phyloP scores from a whole-genome alignment of 164 flowering plant genomes.

The Tinospora cordifolia region DNA sequence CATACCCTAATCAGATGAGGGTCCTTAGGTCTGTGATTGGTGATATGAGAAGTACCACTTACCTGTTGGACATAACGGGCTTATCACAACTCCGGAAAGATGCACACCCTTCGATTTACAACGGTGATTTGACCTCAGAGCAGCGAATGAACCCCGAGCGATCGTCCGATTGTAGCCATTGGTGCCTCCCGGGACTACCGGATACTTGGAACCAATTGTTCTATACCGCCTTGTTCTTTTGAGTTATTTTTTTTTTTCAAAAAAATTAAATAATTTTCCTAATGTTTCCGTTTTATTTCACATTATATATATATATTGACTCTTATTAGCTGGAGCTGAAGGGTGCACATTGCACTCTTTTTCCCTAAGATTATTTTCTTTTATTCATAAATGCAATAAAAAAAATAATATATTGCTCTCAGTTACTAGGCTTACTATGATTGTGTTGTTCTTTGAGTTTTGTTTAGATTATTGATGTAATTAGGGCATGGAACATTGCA shows the following conservation, averaged over 20 bases:
- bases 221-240: slow-evolving; percentile 53
- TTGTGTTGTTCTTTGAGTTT: too few species aligned
- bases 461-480: too few species aligned
- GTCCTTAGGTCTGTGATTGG: slow-evolving; percentile 43
- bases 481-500: too few species aligned
- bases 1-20: slow-evolving; percentile 59
- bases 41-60: slow-evolving; percentile 45
- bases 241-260: slow-evolving; percentile 1
- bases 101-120: slow-evolving; percentile 83
- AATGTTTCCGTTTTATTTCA: too few species aligned
- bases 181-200: slow-evolving; percentile 98
- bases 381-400: not conserved
- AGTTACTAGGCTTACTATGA: not conserved
- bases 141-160: slow-evolving; percentile 63
- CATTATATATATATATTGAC: too few species aligned
- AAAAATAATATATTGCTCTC: not conserved
- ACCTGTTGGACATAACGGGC: slow-evolving; percentile 64
- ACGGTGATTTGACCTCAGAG: slow-evolving; percentile 52
- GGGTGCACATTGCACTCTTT: slow-evolving; percentile 9
- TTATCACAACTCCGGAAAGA: slow-evolving; percentile 80
- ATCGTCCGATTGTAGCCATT: slow-evolving; percentile 89
- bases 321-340: not conserved
- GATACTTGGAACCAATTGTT: slow-evolving; percentile 93
- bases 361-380: not conserved
- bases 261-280: too few species aligned